Base-by-base conservation (phyloP, 2,329 filamentous ascomycete species). In the Trichoderma sp. region DNA sequence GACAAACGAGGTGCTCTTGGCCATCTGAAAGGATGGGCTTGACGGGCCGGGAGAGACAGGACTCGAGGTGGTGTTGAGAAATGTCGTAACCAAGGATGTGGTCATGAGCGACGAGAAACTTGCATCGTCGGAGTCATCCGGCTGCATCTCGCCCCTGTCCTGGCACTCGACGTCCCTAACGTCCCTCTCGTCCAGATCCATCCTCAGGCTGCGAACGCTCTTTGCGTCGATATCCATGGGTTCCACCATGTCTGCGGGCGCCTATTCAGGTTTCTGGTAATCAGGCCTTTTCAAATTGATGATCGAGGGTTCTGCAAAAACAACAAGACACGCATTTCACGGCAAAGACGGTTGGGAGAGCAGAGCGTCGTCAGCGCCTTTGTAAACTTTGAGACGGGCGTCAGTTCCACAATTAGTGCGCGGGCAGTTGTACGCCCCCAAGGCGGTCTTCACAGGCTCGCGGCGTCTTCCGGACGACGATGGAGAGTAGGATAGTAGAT, bases 11-110 rank as follows among this genome's bases (percentile, higher is more conserved):
- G 73, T 66, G 43, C 83, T 75, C 69, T 84, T 85, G 68, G 78
- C 76, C 70, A 83, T 84, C 49, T 85, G 81, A 60, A 84, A 79
- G 29, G 83, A 83, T 47, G 85, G 85, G 71, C 84, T 87, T 6
- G 84, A 82, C 16, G 86, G 83, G 33, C 85, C 85, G 0, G 85
- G 84, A 4, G 85, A 85, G 19, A 86, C 85, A 4, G 86, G 85
- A 61, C 85, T 87, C n/a, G 86, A 86, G 4, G 83, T 76, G 27
- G 82, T 80, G 59, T 79, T 80, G 72, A 80, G 75, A 24, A 80
- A 75, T 29, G 76, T 73, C 24, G 77, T 74, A 52, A 80, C 72
- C 77, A 80, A 79, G 64, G 80, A 80, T 43, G 77, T 75, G 52
- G 77, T 74, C 77, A 81, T 79, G 68, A 81, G 76, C 27, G 78